Conservation (phyloP, 225 moss, liverwort and hornwort species). For the Straminergon stramineum region DNA sequence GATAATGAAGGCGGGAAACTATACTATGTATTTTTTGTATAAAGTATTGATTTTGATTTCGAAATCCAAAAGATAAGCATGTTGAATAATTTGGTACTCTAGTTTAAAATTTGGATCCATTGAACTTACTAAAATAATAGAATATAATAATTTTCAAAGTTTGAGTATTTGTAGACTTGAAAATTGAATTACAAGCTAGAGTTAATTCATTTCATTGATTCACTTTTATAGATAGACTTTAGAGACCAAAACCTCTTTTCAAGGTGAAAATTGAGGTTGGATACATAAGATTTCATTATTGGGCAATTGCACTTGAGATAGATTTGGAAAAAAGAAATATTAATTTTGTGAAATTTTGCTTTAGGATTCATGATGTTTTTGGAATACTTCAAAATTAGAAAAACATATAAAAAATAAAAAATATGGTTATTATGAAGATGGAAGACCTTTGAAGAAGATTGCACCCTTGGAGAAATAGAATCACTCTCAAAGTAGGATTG, state of each 20-base stretch:
- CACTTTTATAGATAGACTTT: background rate
- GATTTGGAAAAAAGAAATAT: background rate
- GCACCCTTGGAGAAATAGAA: background rate
- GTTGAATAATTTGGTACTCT: fast-evolving
- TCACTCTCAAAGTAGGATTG: background rate
- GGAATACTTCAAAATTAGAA: background rate
- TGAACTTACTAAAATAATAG: background rate
- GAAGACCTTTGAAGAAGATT: background rate
- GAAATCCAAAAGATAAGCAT: background rate
- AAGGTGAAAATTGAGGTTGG: background rate
- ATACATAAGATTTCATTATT: background rate
- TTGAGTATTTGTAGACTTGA: background rate
- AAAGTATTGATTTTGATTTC: background rate
- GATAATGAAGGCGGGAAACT: background rate
- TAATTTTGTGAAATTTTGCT: background rate
- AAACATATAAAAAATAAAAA: background rate
- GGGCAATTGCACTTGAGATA: background rate
- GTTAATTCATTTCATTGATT: background rate
- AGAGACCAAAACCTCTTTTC: background rate
- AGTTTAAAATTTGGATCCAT: background rate
- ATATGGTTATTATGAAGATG: background rate
- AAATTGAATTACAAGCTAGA: background rate
- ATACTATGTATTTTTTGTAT: fast-evolving
- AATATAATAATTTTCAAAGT: no score
- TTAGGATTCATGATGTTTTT: background rate